A percentile compares a stretch with the other conserved stretches of the same genome.
phyloP scores from a whole-genome alignment of 352 stramenopile genomes.

The Globisporangium solare region DNA sequence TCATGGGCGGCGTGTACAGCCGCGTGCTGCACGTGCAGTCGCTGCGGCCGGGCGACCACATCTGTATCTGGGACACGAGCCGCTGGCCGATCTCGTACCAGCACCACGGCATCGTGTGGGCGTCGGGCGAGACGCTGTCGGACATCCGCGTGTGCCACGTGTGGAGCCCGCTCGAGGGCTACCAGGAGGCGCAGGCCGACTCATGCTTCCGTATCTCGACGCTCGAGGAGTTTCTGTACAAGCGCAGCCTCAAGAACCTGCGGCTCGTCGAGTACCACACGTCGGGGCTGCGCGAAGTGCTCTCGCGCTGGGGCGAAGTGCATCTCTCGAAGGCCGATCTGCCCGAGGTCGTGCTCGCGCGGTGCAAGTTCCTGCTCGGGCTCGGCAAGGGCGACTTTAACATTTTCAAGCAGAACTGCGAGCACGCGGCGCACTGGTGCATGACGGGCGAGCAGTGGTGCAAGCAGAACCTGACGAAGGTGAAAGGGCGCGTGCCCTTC shows the following conservation, averaged over 20 bases:
- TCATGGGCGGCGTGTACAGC: slow-evolving; percentile 77
- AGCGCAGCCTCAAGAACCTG: slow-evolving; percentile 51
- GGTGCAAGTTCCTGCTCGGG: slow-evolving; percentile 79
- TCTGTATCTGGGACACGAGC: slow-evolving; percentile 83
- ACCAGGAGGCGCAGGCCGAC: slow-evolving; percentile 71
- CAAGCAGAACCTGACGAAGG: slow-evolving; percentile 80
- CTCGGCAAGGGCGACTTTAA: slow-evolving; percentile 81
- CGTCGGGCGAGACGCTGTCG: slow-evolving; percentile 49
- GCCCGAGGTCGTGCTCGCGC: slow-evolving; percentile 73
- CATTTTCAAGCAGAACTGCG: slow-evolving; percentile 87
- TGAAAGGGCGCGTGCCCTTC: slow-evolving; percentile 69
- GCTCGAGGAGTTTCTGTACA: slow-evolving; percentile 77
- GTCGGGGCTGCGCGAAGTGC: slow-evolving; percentile 66
- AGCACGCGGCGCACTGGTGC: slow-evolving; percentile 85
- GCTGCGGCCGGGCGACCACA: slow-evolving; percentile 77
- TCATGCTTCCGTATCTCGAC: slow-evolving; percentile 86
- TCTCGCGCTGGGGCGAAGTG: slow-evolving; percentile 83
- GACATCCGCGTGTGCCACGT: slow-evolving; percentile 82
- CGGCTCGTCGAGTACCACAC: slow-evolving; percentile 86
- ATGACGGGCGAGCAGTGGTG: slow-evolving; percentile 89
- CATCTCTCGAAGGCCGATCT: slow-evolving; percentile 80
- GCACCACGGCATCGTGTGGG: slow-evolving; percentile 84
- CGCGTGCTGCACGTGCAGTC: slow-evolving; percentile 68
- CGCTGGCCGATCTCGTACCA: slow-evolving; percentile 85
- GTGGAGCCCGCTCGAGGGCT: slow-evolving; percentile 75